phyloP scores from a whole-genome alignment of 31 red algal genomes.

The Odonthalia washingtoniensis region DNA sequence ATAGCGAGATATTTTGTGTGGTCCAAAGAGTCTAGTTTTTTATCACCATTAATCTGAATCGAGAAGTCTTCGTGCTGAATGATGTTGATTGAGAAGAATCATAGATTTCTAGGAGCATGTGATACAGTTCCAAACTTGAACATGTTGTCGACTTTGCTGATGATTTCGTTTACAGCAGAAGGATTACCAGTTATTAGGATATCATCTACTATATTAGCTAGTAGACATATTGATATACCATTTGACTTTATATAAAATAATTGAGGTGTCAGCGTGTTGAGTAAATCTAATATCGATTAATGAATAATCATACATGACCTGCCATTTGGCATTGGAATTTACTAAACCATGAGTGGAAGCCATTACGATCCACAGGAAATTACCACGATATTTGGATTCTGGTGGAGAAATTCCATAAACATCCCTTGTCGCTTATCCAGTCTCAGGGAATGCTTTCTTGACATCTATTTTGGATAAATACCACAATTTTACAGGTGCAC shows the following conservation, averaged over 20 bases:
- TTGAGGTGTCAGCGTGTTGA: not conserved
- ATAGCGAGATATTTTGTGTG: not conserved
- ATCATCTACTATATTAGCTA: slow-evolving; percentile 42
- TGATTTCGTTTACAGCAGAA: not conserved
- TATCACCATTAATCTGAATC: not conserved
- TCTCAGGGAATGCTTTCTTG: slow-evolving; percentile 23
- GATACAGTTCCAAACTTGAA: not conserved
- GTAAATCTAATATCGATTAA: not conserved
- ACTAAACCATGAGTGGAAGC: slow-evolving; percentile 33
- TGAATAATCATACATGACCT: not conserved
- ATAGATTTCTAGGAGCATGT: not conserved
- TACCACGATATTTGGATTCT: not conserved
- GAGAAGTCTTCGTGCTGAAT: not conserved
- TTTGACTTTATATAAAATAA: slow-evolving; percentile 8
- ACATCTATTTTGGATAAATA: slow-evolving; percentile 31
- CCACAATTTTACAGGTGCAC: not conserved
- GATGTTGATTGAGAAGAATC: slow-evolving; percentile 1
- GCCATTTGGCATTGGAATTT: slow-evolving; percentile 40
- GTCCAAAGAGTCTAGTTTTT: not conserved
- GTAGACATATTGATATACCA: not conserved
- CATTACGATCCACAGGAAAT: slow-evolving; percentile 22
- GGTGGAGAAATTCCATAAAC: slow-evolving; percentile 29
- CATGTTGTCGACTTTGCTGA: not conserved
- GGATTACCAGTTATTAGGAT: not conserved
- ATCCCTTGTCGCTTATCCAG: not conserved